Evolutionary conservation across 495 filamentous ascomycete genomes (phyloP).

Genomic region (Xylaria venustula): DNA sequence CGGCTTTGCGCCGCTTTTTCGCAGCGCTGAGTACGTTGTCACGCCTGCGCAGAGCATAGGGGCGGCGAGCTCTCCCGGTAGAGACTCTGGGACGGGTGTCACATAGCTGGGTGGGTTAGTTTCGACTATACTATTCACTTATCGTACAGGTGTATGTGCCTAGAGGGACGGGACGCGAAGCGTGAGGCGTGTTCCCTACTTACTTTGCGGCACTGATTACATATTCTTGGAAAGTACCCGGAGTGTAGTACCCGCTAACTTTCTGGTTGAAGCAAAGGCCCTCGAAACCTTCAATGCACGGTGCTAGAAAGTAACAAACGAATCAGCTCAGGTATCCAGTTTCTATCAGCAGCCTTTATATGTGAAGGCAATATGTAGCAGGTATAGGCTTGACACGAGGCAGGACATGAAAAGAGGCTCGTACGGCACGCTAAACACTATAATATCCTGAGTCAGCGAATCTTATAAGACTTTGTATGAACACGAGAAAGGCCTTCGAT

Average conservation of each 20-base stretch:
- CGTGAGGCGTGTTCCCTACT: not conserved
- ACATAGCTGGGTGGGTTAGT: slow-evolving; percentile 54
- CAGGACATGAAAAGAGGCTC: not conserved
- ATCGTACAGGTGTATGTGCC: not conserved
- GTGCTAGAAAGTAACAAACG: slow-evolving; percentile 30
- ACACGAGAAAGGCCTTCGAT: too few species aligned
- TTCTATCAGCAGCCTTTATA: not conserved
- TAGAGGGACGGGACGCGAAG: too few species aligned
- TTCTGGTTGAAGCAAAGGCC: slow-evolving; percentile 47
- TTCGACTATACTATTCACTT: not conserved
- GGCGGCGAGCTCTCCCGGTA: slow-evolving; percentile 58
- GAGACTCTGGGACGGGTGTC: slow-evolving; percentile 64
- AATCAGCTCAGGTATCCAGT: slow-evolving; percentile 20
- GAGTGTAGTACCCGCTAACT: slow-evolving; percentile 49
- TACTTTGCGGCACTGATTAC: slow-evolving; percentile 55
- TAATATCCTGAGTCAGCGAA: too few species aligned
- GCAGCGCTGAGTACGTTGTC: slow-evolving; percentile 57
- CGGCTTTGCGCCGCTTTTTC: slow-evolving; percentile 55
- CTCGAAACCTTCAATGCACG: slow-evolving; percentile 60
- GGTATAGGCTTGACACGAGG: not conserved
- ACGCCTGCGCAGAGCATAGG: slow-evolving; percentile 65
- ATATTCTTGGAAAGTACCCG: slow-evolving; percentile 74
- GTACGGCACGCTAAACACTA: not conserved
- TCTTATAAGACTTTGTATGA: too few species aligned
- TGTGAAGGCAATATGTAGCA: not conserved